Percentiles rank a stretch among this genome's conserved stretches.
Conservation (phyloP, 164 flowering plant genomes). For the Pachysandra terminalis region DNA sequence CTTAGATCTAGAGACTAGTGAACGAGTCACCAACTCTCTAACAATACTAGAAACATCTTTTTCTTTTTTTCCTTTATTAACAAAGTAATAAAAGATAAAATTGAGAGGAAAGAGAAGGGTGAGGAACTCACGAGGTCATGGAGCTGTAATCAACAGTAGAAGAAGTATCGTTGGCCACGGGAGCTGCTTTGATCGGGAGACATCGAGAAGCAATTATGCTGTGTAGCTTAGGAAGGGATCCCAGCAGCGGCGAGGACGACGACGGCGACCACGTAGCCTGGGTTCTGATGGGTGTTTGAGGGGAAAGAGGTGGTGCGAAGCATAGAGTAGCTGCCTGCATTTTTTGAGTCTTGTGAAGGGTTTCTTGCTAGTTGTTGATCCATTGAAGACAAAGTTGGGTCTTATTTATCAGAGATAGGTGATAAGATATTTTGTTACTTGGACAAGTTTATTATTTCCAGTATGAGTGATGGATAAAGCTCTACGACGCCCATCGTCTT, state of each 20-base stretch:
- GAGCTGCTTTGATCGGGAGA: constrained; percentile 19
- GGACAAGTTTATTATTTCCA: not conserved
- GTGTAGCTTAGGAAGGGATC: constrained; percentile 13
- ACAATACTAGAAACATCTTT: too few species aligned
- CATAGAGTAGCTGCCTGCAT: constrained; percentile 41
- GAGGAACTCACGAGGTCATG: constrained; percentile 37
- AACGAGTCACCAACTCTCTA: too few species aligned
- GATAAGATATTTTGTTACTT: not conserved
- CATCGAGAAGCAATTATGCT: constrained; percentile 6
- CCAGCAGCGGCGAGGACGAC: too few species aligned
- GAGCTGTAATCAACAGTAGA: constrained; percentile 56
- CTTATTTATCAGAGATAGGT: not conserved
- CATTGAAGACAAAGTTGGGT: not conserved
- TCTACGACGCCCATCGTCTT: too few species aligned
- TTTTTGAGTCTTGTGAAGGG: constrained; percentile 12
- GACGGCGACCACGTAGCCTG: not conserved
- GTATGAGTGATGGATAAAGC: too few species aligned
- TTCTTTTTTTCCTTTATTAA: too few species aligned
- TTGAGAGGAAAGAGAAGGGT: not conserved
- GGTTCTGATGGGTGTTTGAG: constrained; percentile 20
- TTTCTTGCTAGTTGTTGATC: not conserved
- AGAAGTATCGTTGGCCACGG: constrained; percentile 20
- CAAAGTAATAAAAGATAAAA: too few species aligned
- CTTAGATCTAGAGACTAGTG: too few species aligned
- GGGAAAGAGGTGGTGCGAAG: constrained; percentile 21